Evolutionary conservation across 306 rosid species (phyloP), one percentile per base, ranked within the genome.

Genomic region (Canavalia gladiata): DNA sequence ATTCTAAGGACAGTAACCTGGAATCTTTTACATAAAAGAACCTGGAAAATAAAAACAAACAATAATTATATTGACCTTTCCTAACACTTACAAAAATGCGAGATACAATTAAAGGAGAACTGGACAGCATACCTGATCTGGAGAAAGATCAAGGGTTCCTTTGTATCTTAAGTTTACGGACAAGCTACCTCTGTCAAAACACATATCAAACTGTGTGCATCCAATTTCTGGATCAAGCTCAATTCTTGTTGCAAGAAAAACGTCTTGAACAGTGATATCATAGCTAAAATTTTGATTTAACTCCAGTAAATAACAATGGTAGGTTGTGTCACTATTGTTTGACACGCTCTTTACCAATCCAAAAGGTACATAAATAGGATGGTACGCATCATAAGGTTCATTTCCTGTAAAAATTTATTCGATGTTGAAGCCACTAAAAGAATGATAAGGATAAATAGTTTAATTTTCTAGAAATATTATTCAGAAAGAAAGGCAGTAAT

Each of bases 301-400:
- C 88, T 89, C 90, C n/a, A 95, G 87, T 7, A 87, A 54, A 87
- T 95, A 95, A 86, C 97, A 90, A 73, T 91, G 83, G 83, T 91
- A 95, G 18, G 52, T 13, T 18, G 76, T 79, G 42, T 37, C 65
- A 34, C 85, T 66, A 60, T 59, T 81, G 13, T 74, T 70, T 3
- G 86, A 64, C 59, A 52, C 8, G 43, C 37, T 59, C 42, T 84
- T 81, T 39, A 89, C 91, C 77, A 93, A 64, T 86, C 90, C 94
- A 25, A 55, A 41, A 78, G 99, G 97, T 9, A 84, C 72, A 85
- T 89, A 91, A 72, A 74, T 64, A 29, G 93, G 91, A 46, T 91
- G 97, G 54, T 81, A 87, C 74, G 88, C 94, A 80, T 75, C 50
- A 8, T 81, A 87, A 13, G 86, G 91, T 78, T 64, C 90, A 78